Conservation (phyloP, 2,329 filamentous ascomycete genomes). For the Paraconiothyrium sp. region DNA sequence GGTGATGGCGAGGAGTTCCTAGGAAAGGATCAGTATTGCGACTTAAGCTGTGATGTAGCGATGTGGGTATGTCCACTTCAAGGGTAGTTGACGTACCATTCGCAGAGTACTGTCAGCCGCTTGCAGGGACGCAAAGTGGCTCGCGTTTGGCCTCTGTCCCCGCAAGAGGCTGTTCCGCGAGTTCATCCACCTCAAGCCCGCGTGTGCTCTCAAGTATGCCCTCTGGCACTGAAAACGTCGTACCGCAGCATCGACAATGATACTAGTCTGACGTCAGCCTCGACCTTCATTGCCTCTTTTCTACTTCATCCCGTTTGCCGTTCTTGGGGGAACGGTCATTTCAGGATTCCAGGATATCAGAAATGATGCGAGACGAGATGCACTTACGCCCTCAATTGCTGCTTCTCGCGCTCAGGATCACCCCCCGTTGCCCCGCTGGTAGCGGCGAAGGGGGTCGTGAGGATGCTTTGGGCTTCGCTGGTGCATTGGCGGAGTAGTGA, state of each 20-base stretch:
- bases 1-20: conserved; percentile 68
- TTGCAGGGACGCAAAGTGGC: conserved; percentile 60
- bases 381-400: conserved; percentile 64
- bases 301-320: background rate
- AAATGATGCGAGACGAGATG: conserved; percentile 1
- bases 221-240: conserved; percentile 70
- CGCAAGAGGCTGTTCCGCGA: conserved; percentile 61
- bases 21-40: conserved; percentile 23
- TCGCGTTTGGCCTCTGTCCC: conserved; percentile 59
- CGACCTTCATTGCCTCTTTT: background rate
- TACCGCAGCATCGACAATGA: conserved; percentile 68
- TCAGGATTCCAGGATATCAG: background rate
- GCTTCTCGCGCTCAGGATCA: conserved; percentile 64
- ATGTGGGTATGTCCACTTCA: conserved; percentile 10
- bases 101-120: conserved; percentile 59
- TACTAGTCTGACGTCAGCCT: conserved; percentile 54
- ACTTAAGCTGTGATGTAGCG: background rate
- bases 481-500: conserved; percentile 65
- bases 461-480: conserved; percentile 63
- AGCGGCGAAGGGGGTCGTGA: conserved; percentile 63
- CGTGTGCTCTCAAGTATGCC: conserved; percentile 67
- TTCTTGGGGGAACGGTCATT: background rate
- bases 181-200: conserved; percentile 68
- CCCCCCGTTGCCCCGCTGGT: conserved; percentile 52
- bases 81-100: conserved; percentile 51